A percentile compares a stretch with the other conserved stretches of the same genome.
Evolutionary conservation across 2,329 filamentous ascomycete genomes (phyloP).

Genomic region (Tolypocladium capitatum): DNA sequence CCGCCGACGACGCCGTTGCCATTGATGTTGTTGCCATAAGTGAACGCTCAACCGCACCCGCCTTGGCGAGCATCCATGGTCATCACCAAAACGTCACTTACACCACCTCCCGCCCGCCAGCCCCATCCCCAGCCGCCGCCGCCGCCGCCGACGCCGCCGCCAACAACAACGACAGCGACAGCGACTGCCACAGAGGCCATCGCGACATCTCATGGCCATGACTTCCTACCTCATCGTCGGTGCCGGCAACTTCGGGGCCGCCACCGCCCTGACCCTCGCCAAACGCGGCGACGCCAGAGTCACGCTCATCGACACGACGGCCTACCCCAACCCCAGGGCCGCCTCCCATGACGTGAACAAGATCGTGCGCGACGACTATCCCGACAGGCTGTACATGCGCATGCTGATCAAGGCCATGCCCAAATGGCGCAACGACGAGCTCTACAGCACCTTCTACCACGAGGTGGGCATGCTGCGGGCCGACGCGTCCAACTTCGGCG

Average conservation of each 20-base stretch:
- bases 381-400: constrained; percentile 24
- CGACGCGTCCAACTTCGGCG: constrained; percentile 27
- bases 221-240: constrained; percentile 23
- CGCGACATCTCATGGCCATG: constrained; percentile 1
- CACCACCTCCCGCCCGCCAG: not conserved
- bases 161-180: not conserved
- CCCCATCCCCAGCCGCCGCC: not conserved
- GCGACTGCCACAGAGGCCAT: not conserved
- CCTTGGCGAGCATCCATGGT: not conserved
- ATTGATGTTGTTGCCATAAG: too few relatives aligned
- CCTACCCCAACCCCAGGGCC: constrained; percentile 23
- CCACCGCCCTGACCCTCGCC: constrained; percentile 24
- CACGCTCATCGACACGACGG: constrained; percentile 22
- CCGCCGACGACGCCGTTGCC: not conserved
- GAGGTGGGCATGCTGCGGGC: constrained; percentile 40
- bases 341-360: constrained; percentile 35
- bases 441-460: constrained; percentile 42
- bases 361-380: constrained; percentile 29
- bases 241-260: constrained; percentile 30
- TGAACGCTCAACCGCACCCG: not conserved
- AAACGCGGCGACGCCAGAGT: constrained; percentile 15
- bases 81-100: not conserved
- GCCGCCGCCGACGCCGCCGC: not conserved
- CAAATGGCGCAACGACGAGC: constrained; percentile 26
- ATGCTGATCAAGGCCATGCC: constrained; percentile 27